Conservation (phyloP, 129 eudicot species). For the Lonicera japonica region DNA sequence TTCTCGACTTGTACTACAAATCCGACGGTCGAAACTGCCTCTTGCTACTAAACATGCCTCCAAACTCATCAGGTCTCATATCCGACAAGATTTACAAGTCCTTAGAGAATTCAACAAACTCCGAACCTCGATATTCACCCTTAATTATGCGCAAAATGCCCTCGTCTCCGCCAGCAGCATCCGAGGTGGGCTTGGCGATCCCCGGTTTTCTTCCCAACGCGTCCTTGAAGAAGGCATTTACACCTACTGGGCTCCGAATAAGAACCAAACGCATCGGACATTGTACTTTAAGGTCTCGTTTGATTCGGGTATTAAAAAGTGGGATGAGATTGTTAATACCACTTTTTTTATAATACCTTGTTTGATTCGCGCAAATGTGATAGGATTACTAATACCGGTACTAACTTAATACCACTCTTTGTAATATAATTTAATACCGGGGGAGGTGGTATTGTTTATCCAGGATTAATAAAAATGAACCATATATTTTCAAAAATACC, state of each 20-base stretch:
- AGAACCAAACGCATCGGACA: constrained; percentile 35
- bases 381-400: no score
- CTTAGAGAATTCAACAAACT: constrained; percentile 59
- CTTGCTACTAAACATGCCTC: constrained; percentile 72
- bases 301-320: no score
- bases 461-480: no score
- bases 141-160: constrained; percentile 51
- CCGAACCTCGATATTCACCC: constrained; percentile 45
- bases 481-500: no score
- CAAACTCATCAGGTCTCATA: constrained; percentile 79
- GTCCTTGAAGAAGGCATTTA: constrained; percentile 50
- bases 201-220: constrained; percentile 32
- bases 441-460: no score
- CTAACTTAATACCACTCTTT: no score
- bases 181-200: constrained; percentile 33
- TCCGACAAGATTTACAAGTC: constrained; percentile 63
- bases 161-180: constrained; percentile 55
- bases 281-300: no score
- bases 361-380: no score
- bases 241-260: constrained; percentile 72
- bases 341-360: no score
- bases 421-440: no score
- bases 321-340: no score
- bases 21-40: constrained; percentile 89
- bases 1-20: constrained; percentile 72